Conservation (phyloP, 2,329 filamentous ascomycete genomes). For the Pezizomycotina sp. region DNA sequence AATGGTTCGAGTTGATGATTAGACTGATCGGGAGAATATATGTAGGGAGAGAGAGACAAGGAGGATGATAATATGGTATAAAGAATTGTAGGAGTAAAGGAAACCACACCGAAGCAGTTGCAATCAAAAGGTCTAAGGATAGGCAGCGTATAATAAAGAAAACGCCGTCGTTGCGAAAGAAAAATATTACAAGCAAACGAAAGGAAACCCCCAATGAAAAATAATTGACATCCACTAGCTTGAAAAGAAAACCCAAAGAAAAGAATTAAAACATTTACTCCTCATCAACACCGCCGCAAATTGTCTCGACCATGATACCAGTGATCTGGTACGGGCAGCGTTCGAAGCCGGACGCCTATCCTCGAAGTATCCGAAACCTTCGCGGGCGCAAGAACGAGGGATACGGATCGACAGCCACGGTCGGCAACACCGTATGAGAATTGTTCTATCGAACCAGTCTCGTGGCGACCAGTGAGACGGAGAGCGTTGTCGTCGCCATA, state of each 20-base stretch:
- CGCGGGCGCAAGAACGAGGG: slow-evolving; percentile 64
- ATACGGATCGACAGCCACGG: slow-evolving; percentile 89
- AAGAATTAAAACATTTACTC: slow-evolving; percentile 17
- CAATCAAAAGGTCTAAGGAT: too few relatives aligned
- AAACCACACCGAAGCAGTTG: too few relatives aligned
- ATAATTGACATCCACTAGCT: too few relatives aligned
- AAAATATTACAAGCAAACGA: too few relatives aligned
- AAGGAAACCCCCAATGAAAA: too few relatives aligned
- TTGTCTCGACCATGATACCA: slow-evolving; percentile 55
- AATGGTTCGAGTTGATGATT: too few relatives aligned
- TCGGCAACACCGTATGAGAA: slow-evolving; percentile 93
- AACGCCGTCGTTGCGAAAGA: too few relatives aligned
- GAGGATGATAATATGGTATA: too few relatives aligned
- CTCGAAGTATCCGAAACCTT: slow-evolving; percentile 92
- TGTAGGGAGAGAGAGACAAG: too few relatives aligned
- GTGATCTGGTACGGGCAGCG: slow-evolving; percentile 67
- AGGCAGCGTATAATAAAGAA: too few relatives aligned
- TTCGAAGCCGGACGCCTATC: slow-evolving; percentile 70
- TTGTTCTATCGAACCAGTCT: slow-evolving; percentile 84
- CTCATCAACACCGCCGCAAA: slow-evolving; percentile 22
- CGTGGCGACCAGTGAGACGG: slow-evolving; percentile 81
- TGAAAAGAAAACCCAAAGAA: slow-evolving; percentile 5
- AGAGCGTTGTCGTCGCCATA: slow-evolving; percentile 93
- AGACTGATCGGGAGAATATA: too few relatives aligned
- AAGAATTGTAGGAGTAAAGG: too few relatives aligned